Evolutionary conservation across 768 basidiomycete genomes (phyloP), one percentile per base, ranked within the genome.

Genomic region (Russula olivacea): DNA sequence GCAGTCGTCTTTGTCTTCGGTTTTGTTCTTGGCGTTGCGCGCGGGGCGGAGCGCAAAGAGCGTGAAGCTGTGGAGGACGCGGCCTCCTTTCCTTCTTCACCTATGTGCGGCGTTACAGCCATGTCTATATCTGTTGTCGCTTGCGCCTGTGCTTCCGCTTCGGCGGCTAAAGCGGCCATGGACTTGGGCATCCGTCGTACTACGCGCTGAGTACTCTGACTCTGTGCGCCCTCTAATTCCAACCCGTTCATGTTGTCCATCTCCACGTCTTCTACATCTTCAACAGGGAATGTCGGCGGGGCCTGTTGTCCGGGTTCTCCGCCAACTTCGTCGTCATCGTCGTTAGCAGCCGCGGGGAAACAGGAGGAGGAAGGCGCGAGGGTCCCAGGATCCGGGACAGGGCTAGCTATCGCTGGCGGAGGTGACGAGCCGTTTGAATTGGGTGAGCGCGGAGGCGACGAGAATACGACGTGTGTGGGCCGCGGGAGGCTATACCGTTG

Each of bases 401-500:
- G 38, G 12, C 28, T 5, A 49, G 17, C 21, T 40, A 2, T 61
- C 25, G 62, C 63, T 23, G 47, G 34, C 5, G 28, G 12, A 11
- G 49, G 36, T 6, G 48, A 32, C 12, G 38, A 52, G 21, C 17
- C 17, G 23, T 3, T 43, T n/a, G 59, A 11, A 17, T 47, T 34
- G n/a, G 60, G 64, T 1, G 64, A 55, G 58, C 50, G 55, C n/a
- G 61, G 66, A 34, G 64, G 64, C 4, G 67, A 66, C 5, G 61
- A 36, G 43, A 68, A 64, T 4, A 59, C 66, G 32, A 56, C 72
- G 68, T 69, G 72, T 8, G 77, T 79, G 69, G 81, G 80, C 65
- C 83, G 84, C 1, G 91, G 91, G 30, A 93, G 75, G 61, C 80
- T 80, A 72, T 84, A 93, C 2, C 83, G 81, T 71, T 87, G 77